Percentiles rank a stretch among this genome's conserved stretches.
Evolutionary conservation across 2,329 filamentous ascomycete species (phyloP).

Genomic region (Fusarium nematophilum): DNA sequence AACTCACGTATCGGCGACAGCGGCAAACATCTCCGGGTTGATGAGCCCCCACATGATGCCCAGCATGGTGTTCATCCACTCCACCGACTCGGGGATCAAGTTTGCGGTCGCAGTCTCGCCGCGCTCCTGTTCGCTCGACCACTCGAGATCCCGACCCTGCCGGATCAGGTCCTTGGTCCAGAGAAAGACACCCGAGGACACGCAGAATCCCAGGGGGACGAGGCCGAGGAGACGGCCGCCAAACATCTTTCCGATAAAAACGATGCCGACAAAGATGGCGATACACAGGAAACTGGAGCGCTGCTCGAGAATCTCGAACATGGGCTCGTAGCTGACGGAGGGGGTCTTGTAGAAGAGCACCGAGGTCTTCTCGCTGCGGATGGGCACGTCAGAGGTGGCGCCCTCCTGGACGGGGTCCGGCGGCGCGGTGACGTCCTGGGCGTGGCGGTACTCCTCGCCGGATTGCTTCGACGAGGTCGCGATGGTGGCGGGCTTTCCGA

Average conservation of each 20-base stretch:
- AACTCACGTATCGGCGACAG: slow-evolving; percentile 81
- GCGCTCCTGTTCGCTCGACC: slow-evolving; percentile 86
- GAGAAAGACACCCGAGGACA: slow-evolving; percentile 83
- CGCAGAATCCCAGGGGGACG: slow-evolving; percentile 76
- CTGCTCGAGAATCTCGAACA: slow-evolving; percentile 81
- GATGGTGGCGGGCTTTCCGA: slow-evolving; percentile 78
- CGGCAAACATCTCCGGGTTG: slow-evolving; percentile 95
- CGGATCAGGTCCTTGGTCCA: slow-evolving; percentile 91
- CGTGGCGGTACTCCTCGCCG: slow-evolving; percentile 82
- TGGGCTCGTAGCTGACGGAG: slow-evolving; percentile 88
- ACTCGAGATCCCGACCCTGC: slow-evolving; percentile 85
- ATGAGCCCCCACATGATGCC: slow-evolving; percentile 89
- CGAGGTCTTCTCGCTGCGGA: slow-evolving; percentile 96
- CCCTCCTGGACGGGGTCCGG: slow-evolving; percentile 86
- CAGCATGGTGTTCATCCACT: slow-evolving; percentile 94
- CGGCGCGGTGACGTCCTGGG: slow-evolving; percentile 90
- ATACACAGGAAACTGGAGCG: slow-evolving; percentile 77
- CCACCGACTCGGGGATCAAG: slow-evolving; percentile 90
- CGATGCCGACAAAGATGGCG: slow-evolving; percentile 77
- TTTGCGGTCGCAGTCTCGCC: slow-evolving; percentile 89
- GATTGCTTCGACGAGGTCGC: slow-evolving; percentile 78
- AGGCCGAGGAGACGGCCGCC: slow-evolving; percentile 82
- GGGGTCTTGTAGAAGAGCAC: slow-evolving; percentile 96
- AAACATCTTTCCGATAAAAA: slow-evolving; percentile 82
- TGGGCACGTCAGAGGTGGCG: slow-evolving; percentile 91